Percentiles rank a stretch among this genome's conserved stretches.
phyloP scores from a whole-genome alignment of 768 basidiomycete species.

The Mycena leptocephala region DNA sequence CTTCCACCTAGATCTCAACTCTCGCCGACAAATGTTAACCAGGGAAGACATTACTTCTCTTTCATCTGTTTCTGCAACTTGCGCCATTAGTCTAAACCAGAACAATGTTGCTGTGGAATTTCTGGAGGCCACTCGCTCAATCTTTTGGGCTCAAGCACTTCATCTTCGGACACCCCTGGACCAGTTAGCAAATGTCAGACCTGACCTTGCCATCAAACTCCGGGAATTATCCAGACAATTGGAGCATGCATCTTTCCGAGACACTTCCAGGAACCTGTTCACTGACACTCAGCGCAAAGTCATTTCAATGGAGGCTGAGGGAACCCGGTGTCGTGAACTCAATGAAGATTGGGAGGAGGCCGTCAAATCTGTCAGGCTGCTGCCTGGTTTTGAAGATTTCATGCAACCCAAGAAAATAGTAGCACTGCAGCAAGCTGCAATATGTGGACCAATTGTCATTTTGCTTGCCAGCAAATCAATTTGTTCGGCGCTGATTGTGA shows the following conservation, averaged over 20 bases:
- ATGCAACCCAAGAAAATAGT: conserved; percentile 28
- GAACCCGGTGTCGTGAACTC: conserved; percentile 30
- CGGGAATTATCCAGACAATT: background rate
- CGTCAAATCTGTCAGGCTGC: conserved; percentile 21
- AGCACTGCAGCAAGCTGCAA: background rate
- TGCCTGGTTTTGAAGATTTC: conserved; percentile 41
- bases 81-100: background rate
- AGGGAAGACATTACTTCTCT: background rate
- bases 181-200: background rate
- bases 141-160: background rate
- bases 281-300: conserved; percentile 18
- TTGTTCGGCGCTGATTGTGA: conserved; percentile 28
- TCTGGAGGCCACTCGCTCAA: conserved; percentile 17
- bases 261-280: background rate
- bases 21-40: background rate
- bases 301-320: conserved; percentile 35
- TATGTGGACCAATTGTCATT: conserved; percentile 25
- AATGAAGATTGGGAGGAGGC: conserved; percentile 39
- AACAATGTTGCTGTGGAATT: conserved; percentile 23
- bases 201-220: conserved; percentile 4
- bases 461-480: conserved; percentile 23
- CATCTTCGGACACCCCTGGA: conserved; percentile 7
- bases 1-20: conserved; percentile 8
- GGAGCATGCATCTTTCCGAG: background rate
- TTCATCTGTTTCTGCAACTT: conserved; percentile 4